Evolutionary conservation across 331 rosid genomes (phyloP).

Genomic region (Malus hybrid): DNA sequence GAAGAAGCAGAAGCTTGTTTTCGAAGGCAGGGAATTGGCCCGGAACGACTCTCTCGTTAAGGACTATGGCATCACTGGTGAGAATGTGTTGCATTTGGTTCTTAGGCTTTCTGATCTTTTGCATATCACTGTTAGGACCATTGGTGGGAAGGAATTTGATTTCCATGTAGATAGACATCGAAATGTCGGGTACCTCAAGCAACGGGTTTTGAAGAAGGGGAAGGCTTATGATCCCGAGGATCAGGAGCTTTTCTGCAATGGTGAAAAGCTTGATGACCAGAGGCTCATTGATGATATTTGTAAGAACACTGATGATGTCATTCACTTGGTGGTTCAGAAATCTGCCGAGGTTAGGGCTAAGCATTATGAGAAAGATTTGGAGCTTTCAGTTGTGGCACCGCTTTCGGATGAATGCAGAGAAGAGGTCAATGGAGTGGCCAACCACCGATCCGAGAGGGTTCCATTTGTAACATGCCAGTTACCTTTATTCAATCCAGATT

Average conservation of each 20-base stretch:
- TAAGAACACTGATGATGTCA: slow-evolving; percentile 41
- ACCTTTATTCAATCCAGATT: slow-evolving; percentile 21
- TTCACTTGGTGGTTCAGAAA: slow-evolving; percentile 56
- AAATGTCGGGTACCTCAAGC: slow-evolving; percentile 57
- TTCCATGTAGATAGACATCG: slow-evolving; percentile 52
- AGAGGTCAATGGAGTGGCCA: slow-evolving; percentile 9
- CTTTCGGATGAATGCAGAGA: slow-evolving; percentile 3
- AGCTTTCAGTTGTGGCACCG: slow-evolving; percentile 56
- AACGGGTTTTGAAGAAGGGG: slow-evolving; percentile 45
- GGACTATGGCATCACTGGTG: slow-evolving; percentile 64
- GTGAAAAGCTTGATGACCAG: slow-evolving; percentile 61
- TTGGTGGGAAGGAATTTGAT: slow-evolving; percentile 52
- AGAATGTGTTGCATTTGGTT: slow-evolving; percentile 65
- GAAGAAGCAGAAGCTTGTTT: slow-evolving; percentile 59
- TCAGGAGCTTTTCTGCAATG: slow-evolving; percentile 51
- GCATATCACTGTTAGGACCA: slow-evolving; percentile 56
- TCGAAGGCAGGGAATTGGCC: slow-evolving; percentile 62
- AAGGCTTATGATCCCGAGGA: slow-evolving; percentile 47
- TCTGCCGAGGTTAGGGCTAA: slow-evolving; percentile 56
- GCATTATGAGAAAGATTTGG: slow-evolving; percentile 48
- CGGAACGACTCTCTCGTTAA: slow-evolving; percentile 41
- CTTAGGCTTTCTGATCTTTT: slow-evolving; percentile 74
- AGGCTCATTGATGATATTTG: slow-evolving; percentile 44
- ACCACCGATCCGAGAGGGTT: slow-evolving; percentile 13
- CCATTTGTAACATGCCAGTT: slow-evolving; percentile 15